These are phyloP conservation scores for Paramecium sonneborni DNA, from an alignment of 73 alveolate genomes.

Conservation along the genomic window DNA sequence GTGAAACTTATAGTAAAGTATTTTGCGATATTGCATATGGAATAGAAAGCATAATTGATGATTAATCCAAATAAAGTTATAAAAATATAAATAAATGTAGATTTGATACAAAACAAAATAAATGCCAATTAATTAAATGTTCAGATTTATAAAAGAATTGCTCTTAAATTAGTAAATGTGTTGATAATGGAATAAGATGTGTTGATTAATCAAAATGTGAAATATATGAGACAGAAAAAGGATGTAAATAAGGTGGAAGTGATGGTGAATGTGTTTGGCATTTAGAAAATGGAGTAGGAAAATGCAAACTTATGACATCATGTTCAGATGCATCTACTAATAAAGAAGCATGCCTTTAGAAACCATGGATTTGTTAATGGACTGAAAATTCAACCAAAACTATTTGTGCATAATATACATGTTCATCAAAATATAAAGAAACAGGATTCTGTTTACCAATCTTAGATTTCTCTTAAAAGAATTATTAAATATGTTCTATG, in stretches of 20 bases:
- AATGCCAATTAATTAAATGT: neutral
- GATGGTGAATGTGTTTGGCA: slow-evolving; percentile 42
- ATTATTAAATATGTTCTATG: neutral
- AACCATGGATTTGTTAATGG: neutral
- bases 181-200: slow-evolving; percentile 9
- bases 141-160: neutral
- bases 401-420: neutral
- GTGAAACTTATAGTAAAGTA: neutral
- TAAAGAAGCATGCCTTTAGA: neutral
- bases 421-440: neutral
- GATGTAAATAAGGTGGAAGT: slow-evolving; percentile 9
- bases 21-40: neutral
- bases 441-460: neutral
- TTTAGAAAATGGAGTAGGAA: neutral
- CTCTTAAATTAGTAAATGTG: neutral
- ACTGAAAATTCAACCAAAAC: neutral
- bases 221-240: neutral
- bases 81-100: too few relatives aligned
- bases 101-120: neutral
- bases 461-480: neutral
- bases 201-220: neutral
- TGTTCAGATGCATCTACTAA: slow-evolving; percentile 32
- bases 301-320: neutral
- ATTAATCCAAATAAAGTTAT: too few relatives aligned
- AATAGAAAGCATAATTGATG: neutral